Base-by-base conservation (phyloP, 768 basidiomycete genomes). In the Clitopilus passeckerianus region DNA sequence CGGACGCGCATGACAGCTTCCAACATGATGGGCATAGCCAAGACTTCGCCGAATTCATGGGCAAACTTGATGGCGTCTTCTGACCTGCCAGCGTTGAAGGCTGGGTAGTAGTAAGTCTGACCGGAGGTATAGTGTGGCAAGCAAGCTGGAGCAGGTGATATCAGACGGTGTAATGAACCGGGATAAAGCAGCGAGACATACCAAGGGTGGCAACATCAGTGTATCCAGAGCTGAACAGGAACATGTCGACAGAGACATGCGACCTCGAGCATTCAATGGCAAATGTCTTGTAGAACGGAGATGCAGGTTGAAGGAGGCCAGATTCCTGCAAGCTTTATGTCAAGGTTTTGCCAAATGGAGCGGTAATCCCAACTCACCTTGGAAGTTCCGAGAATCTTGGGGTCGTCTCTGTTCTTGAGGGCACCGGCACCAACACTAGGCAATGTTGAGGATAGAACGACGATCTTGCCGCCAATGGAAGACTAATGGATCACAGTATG, bases 61-160 rank as follows among this genome's bases (percentile, higher is more conserved):
- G 96, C 95, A 67, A 99, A 98, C 74, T 98, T 98, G 75, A 97
- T 81, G 2, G 97, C 97, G 69, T 99, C 97, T 71, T 99, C 97
- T 2, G 93, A 84, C 44, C 94, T 84, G 1, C 86, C 84, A 10
- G 97, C 97, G 68, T 95, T 98, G 81, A 99, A 99, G 3, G 94
- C 94, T 41, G 96, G 97, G 72, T 98, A 99, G 71, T 95, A 95
- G 77, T 93, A 98, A 0, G 95, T 97, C 72, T 98, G 94, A 41
- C 97, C 97, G 57, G 95, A 93, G 9, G 97, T 99, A 72, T 99
- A 98, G 68, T 95, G 91, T 22, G 97, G 97, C 16, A 99, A 80
- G 68, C 86, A 94, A 12, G 92, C 93, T 50, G n/a, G 35, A 56
- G 22, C 34, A 43, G n/a, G 34, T 37, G 20, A 30, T 27, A 59